These are phyloP conservation scores for Epichloe amarillans DNA, from an alignment of 2,329 filamentous ascomycete genomes.

Conservation along the genomic window DNA sequence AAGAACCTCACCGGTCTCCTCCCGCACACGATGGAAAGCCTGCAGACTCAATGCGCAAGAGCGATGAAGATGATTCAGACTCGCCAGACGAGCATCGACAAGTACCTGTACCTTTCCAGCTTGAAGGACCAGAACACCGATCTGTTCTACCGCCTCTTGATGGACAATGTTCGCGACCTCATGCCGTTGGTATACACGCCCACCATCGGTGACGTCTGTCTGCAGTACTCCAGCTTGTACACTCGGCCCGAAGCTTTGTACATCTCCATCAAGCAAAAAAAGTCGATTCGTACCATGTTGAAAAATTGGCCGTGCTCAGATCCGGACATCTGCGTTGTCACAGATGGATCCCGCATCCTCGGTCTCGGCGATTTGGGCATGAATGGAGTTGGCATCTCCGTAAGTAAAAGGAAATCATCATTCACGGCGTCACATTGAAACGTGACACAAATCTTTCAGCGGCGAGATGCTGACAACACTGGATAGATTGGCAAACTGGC, in stretches of 20 bases:
- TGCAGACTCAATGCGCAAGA: constrained; percentile 46
- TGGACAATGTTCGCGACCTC: constrained; percentile 63
- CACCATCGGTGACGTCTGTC: constrained; percentile 88
- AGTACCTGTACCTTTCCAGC: constrained; percentile 69
- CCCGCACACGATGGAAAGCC: constrained; percentile 48
- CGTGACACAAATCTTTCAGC: background rate
- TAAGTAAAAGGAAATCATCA: constrained; percentile 25
- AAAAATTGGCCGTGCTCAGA: constrained; percentile 82
- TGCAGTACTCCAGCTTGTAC: constrained; percentile 92
- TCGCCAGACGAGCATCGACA: constrained; percentile 60
- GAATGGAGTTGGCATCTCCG: constrained; percentile 95
- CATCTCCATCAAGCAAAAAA: constrained; percentile 88
- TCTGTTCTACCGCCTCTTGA: constrained; percentile 71
- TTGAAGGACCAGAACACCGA: constrained; percentile 65
- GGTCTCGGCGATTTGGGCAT: constrained; percentile 91
- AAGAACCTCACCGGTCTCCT: constrained; percentile 55
- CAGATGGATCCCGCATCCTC: constrained; percentile 84
- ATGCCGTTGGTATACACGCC: constrained; percentile 81
- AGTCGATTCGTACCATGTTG: constrained; percentile 77
- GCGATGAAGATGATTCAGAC: constrained; percentile 63
- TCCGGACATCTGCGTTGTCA: constrained; percentile 93
- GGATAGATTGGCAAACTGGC: constrained; percentile 75
- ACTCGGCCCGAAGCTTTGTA: constrained; percentile 92
- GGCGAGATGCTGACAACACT: background rate
- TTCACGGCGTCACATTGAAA: background rate